Conservation (phyloP, 306 rosid species). For the Fragaria nilgerrensis region DNA sequence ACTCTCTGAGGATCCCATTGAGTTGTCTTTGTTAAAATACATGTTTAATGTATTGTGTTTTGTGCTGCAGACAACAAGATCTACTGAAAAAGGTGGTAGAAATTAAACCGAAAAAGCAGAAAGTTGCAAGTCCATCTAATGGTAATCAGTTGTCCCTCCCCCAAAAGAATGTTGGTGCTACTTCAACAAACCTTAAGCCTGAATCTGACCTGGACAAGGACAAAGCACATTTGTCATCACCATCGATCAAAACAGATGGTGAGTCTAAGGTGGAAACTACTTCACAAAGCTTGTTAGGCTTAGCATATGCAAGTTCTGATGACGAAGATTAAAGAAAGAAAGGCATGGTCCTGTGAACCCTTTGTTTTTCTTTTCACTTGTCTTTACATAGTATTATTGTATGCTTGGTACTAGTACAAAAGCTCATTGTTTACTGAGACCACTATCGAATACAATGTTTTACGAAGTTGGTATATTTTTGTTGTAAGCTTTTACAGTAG, state of each 20-base stretch:
- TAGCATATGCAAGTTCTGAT: conserved; percentile 83
- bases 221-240: conserved; percentile 27
- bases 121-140: conserved; percentile 38
- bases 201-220: conserved; percentile 31
- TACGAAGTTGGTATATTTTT: neutral
- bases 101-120: conserved; percentile 83
- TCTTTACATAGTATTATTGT: conserved; percentile 7
- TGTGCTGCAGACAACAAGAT: conserved; percentile 76
- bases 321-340: conserved; percentile 52
- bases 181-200: conserved; percentile 20
- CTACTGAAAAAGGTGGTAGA: conserved; percentile 80
- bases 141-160: conserved; percentile 28
- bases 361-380: conserved; percentile 3
- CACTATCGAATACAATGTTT: neutral
- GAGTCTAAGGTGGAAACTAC: conserved; percentile 39
- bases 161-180: conserved; percentile 19
- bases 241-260: conserved; percentile 31
- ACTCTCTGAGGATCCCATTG: neutral
- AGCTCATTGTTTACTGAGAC: neutral
- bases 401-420: neutral
- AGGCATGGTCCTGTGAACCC: neutral
- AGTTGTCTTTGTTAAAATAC: neutral
- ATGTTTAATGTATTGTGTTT: neutral
- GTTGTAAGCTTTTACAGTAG: neutral
- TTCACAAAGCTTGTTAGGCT: conserved; percentile 66